Base-by-base conservation (phyloP, 768 basidiomycete species). In the Hebeloma cylindrosporum region DNA sequence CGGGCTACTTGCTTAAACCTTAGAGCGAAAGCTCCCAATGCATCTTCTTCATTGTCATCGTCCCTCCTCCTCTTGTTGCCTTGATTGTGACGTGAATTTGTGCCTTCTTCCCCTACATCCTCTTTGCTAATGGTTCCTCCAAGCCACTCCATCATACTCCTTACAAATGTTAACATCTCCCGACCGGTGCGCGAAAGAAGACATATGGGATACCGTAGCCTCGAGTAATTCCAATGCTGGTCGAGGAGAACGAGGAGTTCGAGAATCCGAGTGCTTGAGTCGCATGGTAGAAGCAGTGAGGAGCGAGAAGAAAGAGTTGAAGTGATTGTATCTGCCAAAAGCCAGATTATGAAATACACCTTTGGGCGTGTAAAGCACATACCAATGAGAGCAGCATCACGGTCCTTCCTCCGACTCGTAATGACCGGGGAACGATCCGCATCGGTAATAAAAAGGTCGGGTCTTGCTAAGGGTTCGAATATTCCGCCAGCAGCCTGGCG, bases 111-210 rank as follows among this genome's bases (percentile, higher is more conserved):
- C 2, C 90, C 86, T 1, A 90, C 87, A 50, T 95, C 93, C 56
- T 93, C 91, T 59, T 92, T 92, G 56, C 85, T 90, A 41, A 96
- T 83, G 10, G 90, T 93, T 1, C 96, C 95, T 7, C 96, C 96
- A 51, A 99, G 81, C 93, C 94, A 98, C 62, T 98, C 96, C 80
- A 96, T 95, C 88, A 98, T 87, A 72, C 90, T 94, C 47, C 93
- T 72, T 20, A 96, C 90, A 59, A 93, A 92, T 1, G 88, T 86
- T 26, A 96, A 66, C 86, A 96, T 95, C 65, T 99, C 95, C 49
- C 85, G 80, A 2, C 87, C 93, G 5, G 93, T 94, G 25, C 85
- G 78, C 36, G 89, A 89, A 28, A 98, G 77, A n/a, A 99, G 78
- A 62, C 95, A 98, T 26, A 99, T 89, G 0, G 95, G 96, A 63